phyloP scores from a whole-genome alignment of 495 filamentous ascomycete species.

The Podospora anserina region DNA sequence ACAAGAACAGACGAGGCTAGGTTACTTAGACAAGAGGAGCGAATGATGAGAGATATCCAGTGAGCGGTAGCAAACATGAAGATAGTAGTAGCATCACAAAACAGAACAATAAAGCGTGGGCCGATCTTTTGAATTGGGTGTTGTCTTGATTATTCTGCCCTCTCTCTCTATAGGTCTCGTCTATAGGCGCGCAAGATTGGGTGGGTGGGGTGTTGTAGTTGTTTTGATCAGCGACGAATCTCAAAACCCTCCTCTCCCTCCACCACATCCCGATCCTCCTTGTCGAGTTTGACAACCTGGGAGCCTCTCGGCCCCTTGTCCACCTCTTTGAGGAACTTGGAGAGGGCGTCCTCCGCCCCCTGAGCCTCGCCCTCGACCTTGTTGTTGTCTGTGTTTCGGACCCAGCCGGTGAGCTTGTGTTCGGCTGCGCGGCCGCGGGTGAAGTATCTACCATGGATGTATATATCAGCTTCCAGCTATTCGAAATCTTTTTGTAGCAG shows the following conservation, averaged over 20 bases:
- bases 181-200: background rate
- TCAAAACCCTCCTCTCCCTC: slow-evolving; percentile 64
- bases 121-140: no score
- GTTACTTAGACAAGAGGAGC: background rate
- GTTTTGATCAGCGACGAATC: slow-evolving; percentile 40
- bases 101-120: no score
- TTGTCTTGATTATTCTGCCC: no score
- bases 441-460: slow-evolving; percentile 53
- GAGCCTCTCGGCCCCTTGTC: slow-evolving; percentile 67
- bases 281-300: slow-evolving; percentile 69
- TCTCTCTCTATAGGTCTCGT: no score
- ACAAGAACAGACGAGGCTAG: background rate
- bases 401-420: slow-evolving; percentile 71
- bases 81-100: no score
- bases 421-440: slow-evolving; percentile 64
- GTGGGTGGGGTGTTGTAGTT: background rate
- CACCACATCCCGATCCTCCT: slow-evolving; percentile 56
- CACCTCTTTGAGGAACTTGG: slow-evolving; percentile 70
- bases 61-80: background rate
- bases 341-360: slow-evolving; percentile 59
- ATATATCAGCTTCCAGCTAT: no score
- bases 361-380: slow-evolving; percentile 90
- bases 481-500: no score
- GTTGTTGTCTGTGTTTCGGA: slow-evolving; percentile 70
- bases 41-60: background rate